Base-by-base conservation (phyloP, 345 rosid species). In the Salix arbutifolia region DNA sequence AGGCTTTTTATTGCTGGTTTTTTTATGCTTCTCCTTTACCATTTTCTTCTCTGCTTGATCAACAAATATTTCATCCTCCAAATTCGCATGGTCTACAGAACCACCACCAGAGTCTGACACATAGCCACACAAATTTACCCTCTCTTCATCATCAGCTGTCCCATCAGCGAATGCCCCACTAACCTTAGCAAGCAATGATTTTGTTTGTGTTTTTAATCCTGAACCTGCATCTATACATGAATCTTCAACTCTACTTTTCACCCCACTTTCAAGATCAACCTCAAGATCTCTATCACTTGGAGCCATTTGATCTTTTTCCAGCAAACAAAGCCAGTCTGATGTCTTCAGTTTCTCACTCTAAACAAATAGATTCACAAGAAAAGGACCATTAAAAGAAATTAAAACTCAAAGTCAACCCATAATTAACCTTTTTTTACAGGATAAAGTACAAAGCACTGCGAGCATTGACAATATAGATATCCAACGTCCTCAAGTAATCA, bases 201-300 rank as follows among this genome's bases (percentile, higher is more conserved):
- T 76, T 16, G 69, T 80, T 78, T 82, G 88, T 56, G 64, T 79
- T 84, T 70, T 75, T 42, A 77, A 69, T 40, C 75, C 81, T 0
- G 50, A 76, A 67, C 68, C 65, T 16, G 79, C 71, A 5, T 84
- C 81, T 46, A 81, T 79, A 2, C 85, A 80, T 6, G 66, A 46
- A 80, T 81, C 84, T 60, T 84, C 84, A 58, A 71, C 82, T 78
- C 73, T 77, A 80, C 75, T 78, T 2, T 72, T 11, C n/a, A 75
- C 66, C 62, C 96, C 97, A 72, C 79, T 85, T 84, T 93, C 99
- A 38, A 91, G 93, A 88, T 90, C 96, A 77, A 88, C 84, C 37
- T 86, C 91, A 50, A 86, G 77, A 76, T 82, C 90, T 42, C 74
- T 76, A 28, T 58, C 85, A 75, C 70, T 75, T 26, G 46, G 42